These are phyloP conservation scores for Blastobotrys persicus DNA, from an alignment of 1,139 yeast genomes.

Conservation along the genomic window DNA sequence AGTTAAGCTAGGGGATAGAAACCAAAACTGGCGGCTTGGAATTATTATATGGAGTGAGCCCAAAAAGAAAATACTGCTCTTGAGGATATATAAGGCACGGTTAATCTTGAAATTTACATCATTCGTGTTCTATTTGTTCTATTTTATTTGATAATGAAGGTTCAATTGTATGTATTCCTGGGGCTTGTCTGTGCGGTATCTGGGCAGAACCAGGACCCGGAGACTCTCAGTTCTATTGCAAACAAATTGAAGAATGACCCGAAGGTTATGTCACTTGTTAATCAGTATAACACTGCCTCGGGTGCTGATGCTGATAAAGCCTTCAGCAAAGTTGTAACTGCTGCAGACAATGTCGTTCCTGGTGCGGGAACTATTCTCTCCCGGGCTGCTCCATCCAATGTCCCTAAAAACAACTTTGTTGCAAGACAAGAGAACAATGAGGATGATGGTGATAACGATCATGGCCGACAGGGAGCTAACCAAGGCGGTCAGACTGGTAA, in stretches of 20 bases:
- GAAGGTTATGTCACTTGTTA: conserved; percentile 18
- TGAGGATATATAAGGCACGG: not conserved
- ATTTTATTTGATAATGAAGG: not conserved
- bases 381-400: conserved; percentile 17
- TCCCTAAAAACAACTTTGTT: conserved; percentile 12
- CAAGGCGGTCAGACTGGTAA: conserved; percentile 11
- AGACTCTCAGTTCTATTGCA: conserved; percentile 14
- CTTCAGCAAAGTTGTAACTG: conserved; percentile 22
- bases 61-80: conserved; percentile 1
- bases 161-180: not conserved
- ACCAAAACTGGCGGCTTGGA: not conserved
- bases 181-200: not conserved
- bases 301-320: conserved; percentile 19
- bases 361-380: conserved; percentile 26
- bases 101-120: not conserved
- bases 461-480: conserved; percentile 6
- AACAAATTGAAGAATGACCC: conserved; percentile 21
- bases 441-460: not conserved
- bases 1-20: not conserved
- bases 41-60: not conserved
- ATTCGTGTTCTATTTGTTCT: not conserved
- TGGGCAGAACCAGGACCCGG: not conserved
- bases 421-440: not conserved
- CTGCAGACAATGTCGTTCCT: conserved; percentile 23
- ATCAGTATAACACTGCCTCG: conserved; percentile 23